Conservation (phyloP, 2,329 filamentous ascomycete species). For the Gaeumannomyces sp. region DNA sequence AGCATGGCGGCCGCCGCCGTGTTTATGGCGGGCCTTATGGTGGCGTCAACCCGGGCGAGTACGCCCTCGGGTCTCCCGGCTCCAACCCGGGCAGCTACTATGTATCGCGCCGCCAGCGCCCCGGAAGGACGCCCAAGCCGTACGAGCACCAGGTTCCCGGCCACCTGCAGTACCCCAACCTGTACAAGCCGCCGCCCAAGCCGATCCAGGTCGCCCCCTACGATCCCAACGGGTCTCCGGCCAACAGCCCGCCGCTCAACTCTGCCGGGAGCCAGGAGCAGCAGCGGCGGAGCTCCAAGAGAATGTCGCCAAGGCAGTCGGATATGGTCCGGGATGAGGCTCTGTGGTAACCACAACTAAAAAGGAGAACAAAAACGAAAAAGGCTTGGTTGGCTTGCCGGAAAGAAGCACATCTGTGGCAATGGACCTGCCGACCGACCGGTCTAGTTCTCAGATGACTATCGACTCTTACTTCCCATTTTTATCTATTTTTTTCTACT, state of each 20-base stretch:
- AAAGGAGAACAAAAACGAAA: not conserved
- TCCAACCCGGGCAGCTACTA: constrained; percentile 4
- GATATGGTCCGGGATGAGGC: constrained; percentile 9
- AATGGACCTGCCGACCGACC: too few species aligned
- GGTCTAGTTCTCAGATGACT: not conserved
- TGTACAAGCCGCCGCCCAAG: constrained; percentile 6
- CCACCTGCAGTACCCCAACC: constrained; percentile 11
- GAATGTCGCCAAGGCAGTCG: constrained; percentile 4
- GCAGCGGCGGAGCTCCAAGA: not conserved
- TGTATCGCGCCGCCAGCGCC: not conserved
- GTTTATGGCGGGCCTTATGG: not conserved
- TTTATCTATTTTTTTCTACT: not conserved
- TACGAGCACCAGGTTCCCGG: constrained; percentile 7
- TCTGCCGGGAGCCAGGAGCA: constrained; percentile 6
- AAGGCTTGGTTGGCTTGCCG: not conserved
- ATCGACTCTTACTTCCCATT: not conserved
- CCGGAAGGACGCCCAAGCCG: not conserved
- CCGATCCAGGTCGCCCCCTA: constrained; percentile 5
- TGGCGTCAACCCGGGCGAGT: not conserved
- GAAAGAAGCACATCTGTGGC: not conserved
- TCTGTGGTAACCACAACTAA: not conserved
- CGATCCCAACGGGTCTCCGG: not conserved
- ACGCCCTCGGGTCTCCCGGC: constrained; percentile 1
- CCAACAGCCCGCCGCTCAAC: not conserved
- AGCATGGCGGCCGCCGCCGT: not conserved